Evolutionary conservation across 768 basidiomycete genomes (phyloP), one percentile per base, ranked within the genome.

Genomic region (Termitomyces sp.): DNA sequence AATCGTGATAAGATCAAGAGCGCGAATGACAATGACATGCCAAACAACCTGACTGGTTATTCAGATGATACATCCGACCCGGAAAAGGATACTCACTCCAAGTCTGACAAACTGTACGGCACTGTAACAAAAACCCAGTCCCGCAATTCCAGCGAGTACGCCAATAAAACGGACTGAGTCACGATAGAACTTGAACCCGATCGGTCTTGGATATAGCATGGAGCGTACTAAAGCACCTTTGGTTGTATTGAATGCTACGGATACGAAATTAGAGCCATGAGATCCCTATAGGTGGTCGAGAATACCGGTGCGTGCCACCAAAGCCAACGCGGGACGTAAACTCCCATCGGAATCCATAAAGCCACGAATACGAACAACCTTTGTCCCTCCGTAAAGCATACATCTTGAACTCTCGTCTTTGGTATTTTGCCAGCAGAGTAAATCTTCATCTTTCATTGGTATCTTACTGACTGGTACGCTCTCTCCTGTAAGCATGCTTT

Each of bases 401-500:
- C 89, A 82, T 68, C 90, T 94, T 0, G 92, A 73, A 56, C 84
- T 80, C 48, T 92, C 90, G 58, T 88, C 81, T 64, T 85, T 84
- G 59, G 77, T 76, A 40, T 86, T 83, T 63, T 72, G 81, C 92
- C 90, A 94, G 61, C 75, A 79, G 44, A 72, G 69, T 43, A 98
- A 77, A 53, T 87, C 87, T 28, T 87, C 87, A 63, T 93, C 89
- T 66, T 87, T 93, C 58, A 88, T 81, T 0, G 95, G 89, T 20
- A 82, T 72, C 69, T 99, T 99, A 69, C 91, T 91, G 53, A 99
- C 93, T 2, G 97, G 97, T 0, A 99, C 92, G 62, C 94, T 97
- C 73, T 99, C 97, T 13, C 97, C 97, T 0, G 97, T 98, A 24
- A 99, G 83, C 97, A 99, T 98, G 61, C 94, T 96, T 74, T 99